These are phyloP conservation scores for Cryphonectria naterciae DNA, from an alignment of 2,329 filamentous ascomycete species.

Conservation along the genomic window DNA sequence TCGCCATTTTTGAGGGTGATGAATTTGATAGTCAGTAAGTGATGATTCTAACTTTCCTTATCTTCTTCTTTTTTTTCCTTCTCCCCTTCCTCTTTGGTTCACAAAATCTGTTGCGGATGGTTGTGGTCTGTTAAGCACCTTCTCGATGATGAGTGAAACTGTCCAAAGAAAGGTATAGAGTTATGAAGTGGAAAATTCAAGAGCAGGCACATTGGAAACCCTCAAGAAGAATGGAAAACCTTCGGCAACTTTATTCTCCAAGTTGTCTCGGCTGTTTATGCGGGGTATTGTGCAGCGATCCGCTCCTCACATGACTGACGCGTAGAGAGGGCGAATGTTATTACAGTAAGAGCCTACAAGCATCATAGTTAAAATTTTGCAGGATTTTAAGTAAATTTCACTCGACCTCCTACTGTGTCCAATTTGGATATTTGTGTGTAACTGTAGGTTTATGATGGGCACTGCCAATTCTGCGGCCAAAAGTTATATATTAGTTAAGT, in stretches of 20 bases:
- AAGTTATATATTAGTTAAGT: too few relatives aligned
- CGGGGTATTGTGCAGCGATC: neutral
- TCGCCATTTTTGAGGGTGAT: slow-evolving; percentile 15
- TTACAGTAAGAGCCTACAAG: neutral
- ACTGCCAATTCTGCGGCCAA: too few relatives aligned
- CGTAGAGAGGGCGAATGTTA: neutral
- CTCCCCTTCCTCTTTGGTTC: too few relatives aligned
- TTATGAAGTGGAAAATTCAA: neutral
- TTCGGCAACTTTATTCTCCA: neutral
- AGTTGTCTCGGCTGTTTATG: neutral
- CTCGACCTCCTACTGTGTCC: too few relatives aligned
- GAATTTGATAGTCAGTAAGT: too few relatives aligned
- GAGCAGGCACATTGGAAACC: neutral
- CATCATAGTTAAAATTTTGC: neutral
- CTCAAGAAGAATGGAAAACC: neutral
- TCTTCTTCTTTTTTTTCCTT: too few relatives aligned
- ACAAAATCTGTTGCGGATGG: too few relatives aligned
- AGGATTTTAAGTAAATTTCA: too few relatives aligned
- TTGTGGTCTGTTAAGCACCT: neutral
- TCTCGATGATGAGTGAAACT: neutral
- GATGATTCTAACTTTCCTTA: too few relatives aligned
- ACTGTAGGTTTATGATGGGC: too few relatives aligned
- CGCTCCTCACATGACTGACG: neutral
- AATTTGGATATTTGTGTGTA: too few relatives aligned
- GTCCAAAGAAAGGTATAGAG: neutral